Evolutionary conservation across 768 basidiomycete species (phyloP).

Genomic region (Podaxis sp.): DNA sequence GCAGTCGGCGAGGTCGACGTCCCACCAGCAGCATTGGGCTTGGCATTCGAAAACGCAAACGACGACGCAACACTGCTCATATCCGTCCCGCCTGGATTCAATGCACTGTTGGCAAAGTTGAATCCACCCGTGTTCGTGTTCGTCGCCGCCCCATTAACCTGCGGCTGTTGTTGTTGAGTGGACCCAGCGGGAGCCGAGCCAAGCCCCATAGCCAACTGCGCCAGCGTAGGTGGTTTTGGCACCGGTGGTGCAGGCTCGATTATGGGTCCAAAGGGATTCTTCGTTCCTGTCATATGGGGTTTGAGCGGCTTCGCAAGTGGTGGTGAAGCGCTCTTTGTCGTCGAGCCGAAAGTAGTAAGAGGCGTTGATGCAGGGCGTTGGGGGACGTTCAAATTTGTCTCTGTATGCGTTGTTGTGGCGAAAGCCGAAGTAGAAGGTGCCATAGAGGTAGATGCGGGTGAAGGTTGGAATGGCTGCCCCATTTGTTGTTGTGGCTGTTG

Average conservation of each 20-base stretch:
- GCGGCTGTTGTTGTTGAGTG: constrained; percentile 24
- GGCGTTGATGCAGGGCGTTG: constrained; percentile 76
- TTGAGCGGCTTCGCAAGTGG: constrained; percentile 64
- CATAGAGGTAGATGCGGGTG: constrained; percentile 7
- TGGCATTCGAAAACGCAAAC: constrained; percentile 48
- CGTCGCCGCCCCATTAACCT: constrained; percentile 21
- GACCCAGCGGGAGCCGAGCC: constrained; percentile 19
- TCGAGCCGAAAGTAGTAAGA: constrained; percentile 39
- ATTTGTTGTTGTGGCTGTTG: constrained; percentile 4
- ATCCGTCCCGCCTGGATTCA: constrained; percentile 48
- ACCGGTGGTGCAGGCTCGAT: constrained; percentile 61
- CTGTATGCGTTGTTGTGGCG: constrained; percentile 18
- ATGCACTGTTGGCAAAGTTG: constrained; percentile 38
- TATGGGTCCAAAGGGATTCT: constrained; percentile 91
- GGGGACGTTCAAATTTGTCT: constrained; percentile 34
- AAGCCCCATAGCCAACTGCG: constrained; percentile 68
- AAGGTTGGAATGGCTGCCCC: constrained; percentile 4
- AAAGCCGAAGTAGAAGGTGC: constrained; percentile 25
- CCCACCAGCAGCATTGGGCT: constrained; percentile 19
- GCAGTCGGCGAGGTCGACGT: constrained; percentile 24
- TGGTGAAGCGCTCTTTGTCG: constrained; percentile 34
- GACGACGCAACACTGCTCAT: constrained; percentile 75
- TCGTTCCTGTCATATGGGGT: constrained; percentile 90
- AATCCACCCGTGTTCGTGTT: constrained; percentile 28
- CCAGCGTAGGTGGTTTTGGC: constrained; percentile 77